Evolutionary conservation across 306 rosid species (phyloP).

Genomic region (Vigna hirtella): DNA sequence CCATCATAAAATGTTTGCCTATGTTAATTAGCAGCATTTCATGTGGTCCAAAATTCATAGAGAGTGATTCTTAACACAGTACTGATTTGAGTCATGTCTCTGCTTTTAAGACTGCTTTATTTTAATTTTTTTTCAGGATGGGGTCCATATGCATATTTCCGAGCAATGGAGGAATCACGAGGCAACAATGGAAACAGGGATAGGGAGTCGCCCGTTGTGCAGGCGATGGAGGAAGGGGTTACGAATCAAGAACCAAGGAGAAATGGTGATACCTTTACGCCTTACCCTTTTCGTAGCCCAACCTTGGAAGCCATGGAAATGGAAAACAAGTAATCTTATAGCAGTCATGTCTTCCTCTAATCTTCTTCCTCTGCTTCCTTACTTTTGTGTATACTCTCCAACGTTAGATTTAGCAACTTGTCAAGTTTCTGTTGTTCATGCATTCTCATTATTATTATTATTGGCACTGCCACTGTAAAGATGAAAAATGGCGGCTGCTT

Average conservation of each 20-base stretch:
- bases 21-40: background rate
- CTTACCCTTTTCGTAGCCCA: constrained; percentile 49
- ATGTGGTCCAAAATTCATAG: background rate
- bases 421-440: constrained; percentile 17
- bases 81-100: background rate
- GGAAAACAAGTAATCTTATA: constrained; percentile 51
- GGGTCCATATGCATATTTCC: constrained; percentile 93
- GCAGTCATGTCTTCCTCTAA: constrained; percentile 13
- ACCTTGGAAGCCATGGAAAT: constrained; percentile 65
- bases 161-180: constrained; percentile 62
- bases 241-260: constrained; percentile 40
- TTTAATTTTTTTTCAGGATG: constrained; percentile 65
- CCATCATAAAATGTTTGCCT: background rate
- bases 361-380: background rate
- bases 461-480: constrained; percentile 31
- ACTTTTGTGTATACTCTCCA: constrained; percentile 29
- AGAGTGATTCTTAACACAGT: background rate
- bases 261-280: constrained; percentile 45
- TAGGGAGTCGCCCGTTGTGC: constrained; percentile 38
- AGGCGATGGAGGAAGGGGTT: constrained; percentile 39
- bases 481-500: constrained; percentile 8
- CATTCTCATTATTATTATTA: background rate
- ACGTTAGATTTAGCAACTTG: constrained; percentile 32
- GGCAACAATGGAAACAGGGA: constrained; percentile 34
- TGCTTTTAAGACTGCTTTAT: background rate